These are phyloP conservation scores for Crithidia bombi DNA, from an alignment of 208 protist species.

Conservation along the genomic window DNA sequence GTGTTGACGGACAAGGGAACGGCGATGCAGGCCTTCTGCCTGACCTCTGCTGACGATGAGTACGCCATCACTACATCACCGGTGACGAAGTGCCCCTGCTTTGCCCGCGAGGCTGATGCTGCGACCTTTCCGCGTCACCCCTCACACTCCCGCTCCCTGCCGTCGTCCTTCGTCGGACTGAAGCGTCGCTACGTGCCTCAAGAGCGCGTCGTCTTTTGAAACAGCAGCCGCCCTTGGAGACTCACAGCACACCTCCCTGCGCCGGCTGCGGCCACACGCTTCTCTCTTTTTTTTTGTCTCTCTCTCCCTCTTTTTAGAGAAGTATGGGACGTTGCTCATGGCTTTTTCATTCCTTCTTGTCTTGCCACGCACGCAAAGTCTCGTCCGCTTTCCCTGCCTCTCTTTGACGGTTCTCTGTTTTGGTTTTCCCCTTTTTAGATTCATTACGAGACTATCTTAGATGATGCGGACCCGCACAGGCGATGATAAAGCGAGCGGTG, in stretches of 20 bases:
- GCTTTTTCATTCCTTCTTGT: too few relatives aligned
- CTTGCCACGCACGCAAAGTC: too few relatives aligned
- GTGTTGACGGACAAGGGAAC: slow-evolving; percentile 76
- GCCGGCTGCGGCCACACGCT: neutral
- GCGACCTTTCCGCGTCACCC: slow-evolving; percentile 1
- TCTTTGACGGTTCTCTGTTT: too few relatives aligned
- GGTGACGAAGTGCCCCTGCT: slow-evolving; percentile 9
- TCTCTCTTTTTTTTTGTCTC: neutral
- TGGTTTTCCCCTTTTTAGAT: too few relatives aligned
- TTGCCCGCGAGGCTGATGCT: neutral
- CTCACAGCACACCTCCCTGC: neutral
- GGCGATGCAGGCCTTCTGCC: slow-evolving; percentile 75
- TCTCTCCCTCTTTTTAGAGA: neutral
- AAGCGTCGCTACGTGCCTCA: slow-evolving; percentile 16
- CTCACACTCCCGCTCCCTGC: neutral
- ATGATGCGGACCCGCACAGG: too few relatives aligned
- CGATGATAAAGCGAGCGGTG: too few relatives aligned
- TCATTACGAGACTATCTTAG: too few relatives aligned
- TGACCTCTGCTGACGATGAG: slow-evolving; percentile 36
- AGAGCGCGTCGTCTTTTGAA: slow-evolving; percentile 13
- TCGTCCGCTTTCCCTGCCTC: too few relatives aligned
- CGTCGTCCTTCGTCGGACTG: neutral
- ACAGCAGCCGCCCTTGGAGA: neutral
- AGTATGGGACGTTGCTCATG: too few relatives aligned
- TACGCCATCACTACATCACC: slow-evolving; percentile 1